A percentile compares a stretch with the other conserved stretches of the same genome.
phyloP scores from a whole-genome alignment of 768 basidiomycete genomes.

The Trametes villosa region DNA sequence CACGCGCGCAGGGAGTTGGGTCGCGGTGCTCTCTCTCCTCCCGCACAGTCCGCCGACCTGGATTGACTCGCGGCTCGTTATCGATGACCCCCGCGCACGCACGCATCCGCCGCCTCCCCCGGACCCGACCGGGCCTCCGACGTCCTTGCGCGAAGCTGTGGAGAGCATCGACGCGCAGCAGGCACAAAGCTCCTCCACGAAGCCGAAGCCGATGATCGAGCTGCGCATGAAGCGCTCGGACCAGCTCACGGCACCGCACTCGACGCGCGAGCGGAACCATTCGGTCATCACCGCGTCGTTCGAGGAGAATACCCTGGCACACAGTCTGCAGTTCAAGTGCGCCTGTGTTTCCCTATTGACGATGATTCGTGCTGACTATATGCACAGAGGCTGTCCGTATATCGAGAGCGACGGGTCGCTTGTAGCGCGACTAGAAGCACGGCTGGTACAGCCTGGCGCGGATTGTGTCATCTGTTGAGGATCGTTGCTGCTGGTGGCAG shows the following conservation, averaged over 20 bases:
- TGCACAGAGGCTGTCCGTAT: slow-evolving; percentile 11
- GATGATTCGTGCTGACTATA: neutral
- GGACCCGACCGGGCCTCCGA: slow-evolving; percentile 2
- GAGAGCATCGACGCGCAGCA: slow-evolving; percentile 26
- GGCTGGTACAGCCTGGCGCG: slow-evolving; percentile 1
- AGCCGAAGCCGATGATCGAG: slow-evolving; percentile 16
- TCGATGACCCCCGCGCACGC: slow-evolving; percentile 39
- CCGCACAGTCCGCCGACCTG: slow-evolving; percentile 63
- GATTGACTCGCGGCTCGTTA: slow-evolving; percentile 55
- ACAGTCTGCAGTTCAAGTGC: slow-evolving; percentile 19
- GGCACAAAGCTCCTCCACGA: slow-evolving; percentile 20
- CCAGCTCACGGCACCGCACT: slow-evolving; percentile 34
- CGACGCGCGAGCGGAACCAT: slow-evolving; percentile 5
- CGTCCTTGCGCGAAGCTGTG: slow-evolving; percentile 10
- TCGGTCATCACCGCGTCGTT: slow-evolving; percentile 38
- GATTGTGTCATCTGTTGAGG: slow-evolving; percentile 9
- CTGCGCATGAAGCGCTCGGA: slow-evolving; percentile 7
- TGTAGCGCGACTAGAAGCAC: slow-evolving; percentile 7
- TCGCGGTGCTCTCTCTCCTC: slow-evolving; percentile 53
- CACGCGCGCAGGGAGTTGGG: slow-evolving; percentile 36
- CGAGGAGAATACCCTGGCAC: slow-evolving; percentile 10
- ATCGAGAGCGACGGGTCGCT: slow-evolving; percentile 14
- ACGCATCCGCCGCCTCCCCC: slow-evolving; percentile 8
- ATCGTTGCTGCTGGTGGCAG: too few relatives aligned
- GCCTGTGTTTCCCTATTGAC: neutral